phyloP scores from a whole-genome alignment of 768 basidiomycete species.

The Xerocomus brunneocitrinus region DNA sequence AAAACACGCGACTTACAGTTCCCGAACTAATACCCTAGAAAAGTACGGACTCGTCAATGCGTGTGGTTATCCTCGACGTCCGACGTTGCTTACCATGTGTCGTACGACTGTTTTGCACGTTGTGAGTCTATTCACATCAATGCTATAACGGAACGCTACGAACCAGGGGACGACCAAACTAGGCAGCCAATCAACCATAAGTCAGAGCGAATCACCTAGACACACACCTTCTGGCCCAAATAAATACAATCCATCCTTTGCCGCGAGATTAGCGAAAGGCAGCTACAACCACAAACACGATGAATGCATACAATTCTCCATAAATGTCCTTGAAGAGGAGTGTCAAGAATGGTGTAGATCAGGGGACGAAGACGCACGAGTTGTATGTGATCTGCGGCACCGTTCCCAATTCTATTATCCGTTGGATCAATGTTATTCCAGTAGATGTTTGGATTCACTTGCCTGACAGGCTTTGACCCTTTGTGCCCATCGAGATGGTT shows the following conservation, averaged over 20 bases:
- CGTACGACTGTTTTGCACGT: conserved; percentile 41
- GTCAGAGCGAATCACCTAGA: background rate
- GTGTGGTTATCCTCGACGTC: background rate
- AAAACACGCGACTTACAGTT: conserved; percentile 51
- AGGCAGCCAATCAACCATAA: conserved; percentile 1
- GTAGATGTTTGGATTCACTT: conserved; percentile 1
- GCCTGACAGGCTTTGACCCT: conserved; percentile 77
- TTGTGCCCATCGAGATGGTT: conserved; percentile 86
- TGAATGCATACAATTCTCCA: conserved; percentile 66
- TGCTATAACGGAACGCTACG: conserved; percentile 20
- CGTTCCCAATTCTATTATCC: conserved; percentile 74
- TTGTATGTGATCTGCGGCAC: conserved; percentile 91
- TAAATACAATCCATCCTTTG: conserved; percentile 93
- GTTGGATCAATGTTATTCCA: background rate
- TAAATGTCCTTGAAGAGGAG: conserved; percentile 77
- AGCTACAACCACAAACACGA: background rate
- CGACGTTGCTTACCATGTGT: conserved; percentile 45
- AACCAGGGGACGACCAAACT: conserved; percentile 78
- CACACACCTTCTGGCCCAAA: conserved; percentile 82
- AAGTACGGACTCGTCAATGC: conserved; percentile 1
- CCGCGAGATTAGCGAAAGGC: background rate
- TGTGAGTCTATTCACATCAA: conserved; percentile 2
- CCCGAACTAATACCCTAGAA: conserved; percentile 62
- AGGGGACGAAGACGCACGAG: conserved; percentile 43
- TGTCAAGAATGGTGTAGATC: background rate